Base-by-base conservation (phyloP, 2,329 filamentous ascomycete species). In the Alternaria sp. region DNA sequence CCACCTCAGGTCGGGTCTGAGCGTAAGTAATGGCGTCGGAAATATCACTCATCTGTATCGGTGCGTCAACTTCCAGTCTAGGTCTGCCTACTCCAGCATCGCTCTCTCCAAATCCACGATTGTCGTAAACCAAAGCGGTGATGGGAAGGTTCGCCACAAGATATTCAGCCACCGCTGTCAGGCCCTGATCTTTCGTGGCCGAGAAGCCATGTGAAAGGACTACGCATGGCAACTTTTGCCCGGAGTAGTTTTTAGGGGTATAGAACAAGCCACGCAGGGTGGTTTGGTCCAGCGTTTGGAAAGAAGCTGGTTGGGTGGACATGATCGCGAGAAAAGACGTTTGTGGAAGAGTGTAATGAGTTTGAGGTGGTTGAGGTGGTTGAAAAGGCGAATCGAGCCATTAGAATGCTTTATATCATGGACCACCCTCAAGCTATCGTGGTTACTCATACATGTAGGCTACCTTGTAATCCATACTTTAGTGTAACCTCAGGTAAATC, bases 11-110 rank as follows among this genome's bases (percentile, higher is more conserved):
- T 37, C 33, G 33, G 15, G 33, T 37, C 15, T 37, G 33, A 37
- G 33, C 33, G 33, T 58, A 58, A 12, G 55, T 58, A 18, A 58
- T 50, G 55, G 55, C 55, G 30, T 58, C 55, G 14, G 44, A 41
- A 25, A 33, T 33, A 28, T 58, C 55, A 45, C 45, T 50, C 4
- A 23, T 58, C 25, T 58, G 55, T 14, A 20, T 12, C 25, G 26
- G 11, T 37, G 43, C 10, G 18, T 33, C 30, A 28, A 50, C 45
- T 15, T 58, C 55, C 18, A 33, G 26, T 20, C 55, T 30, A 41
- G 55, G 55, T 45, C 20, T 47, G 28, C 55, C 55, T 26, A 21
- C 43, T 50, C 18, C 45, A 15, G 55, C 23, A 41, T 58, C 55
- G 21, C 44, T 49, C 18, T 49, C 44, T 14, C 55, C 55, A 20